These are phyloP conservation scores for Arthrobotrys iridis DNA, from an alignment of 2,329 filamentous ascomycete genomes.

Conservation along the genomic window DNA sequence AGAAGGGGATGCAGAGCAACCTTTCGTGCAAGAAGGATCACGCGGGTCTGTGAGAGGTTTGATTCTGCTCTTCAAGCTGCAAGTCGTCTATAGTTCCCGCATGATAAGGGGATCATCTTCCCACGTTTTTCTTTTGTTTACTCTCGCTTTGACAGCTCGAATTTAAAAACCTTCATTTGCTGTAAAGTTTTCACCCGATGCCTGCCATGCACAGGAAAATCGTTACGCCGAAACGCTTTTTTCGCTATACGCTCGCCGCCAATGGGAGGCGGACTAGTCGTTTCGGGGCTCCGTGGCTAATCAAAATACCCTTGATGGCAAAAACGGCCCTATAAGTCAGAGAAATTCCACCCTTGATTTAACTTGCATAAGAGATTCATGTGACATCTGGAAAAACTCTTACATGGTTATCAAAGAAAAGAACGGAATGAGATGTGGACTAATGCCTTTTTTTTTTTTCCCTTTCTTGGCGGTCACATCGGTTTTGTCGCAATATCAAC, in stretches of 20 bases:
- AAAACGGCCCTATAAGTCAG: slow-evolving; percentile 14
- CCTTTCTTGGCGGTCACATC: slow-evolving; percentile 21
- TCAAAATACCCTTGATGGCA: slow-evolving; percentile 13
- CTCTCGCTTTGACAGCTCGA: slow-evolving; percentile 30
- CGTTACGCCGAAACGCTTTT: slow-evolving; percentile 50
- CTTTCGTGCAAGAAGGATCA: slow-evolving; percentile 35
- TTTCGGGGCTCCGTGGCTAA: slow-evolving; percentile 51
- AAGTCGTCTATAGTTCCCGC: slow-evolving; percentile 33
- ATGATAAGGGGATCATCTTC: slow-evolving; percentile 33
- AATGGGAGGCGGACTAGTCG: slow-evolving; percentile 21
- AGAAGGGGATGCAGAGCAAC: slow-evolving; percentile 25
- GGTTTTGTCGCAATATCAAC: slow-evolving; percentile 34
- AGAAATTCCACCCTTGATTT: slow-evolving; percentile 17
- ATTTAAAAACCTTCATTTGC: slow-evolving; percentile 32
- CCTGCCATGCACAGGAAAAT: slow-evolving; percentile 45
- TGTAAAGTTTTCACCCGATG: slow-evolving; percentile 30
- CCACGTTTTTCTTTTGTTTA: slow-evolving; percentile 31
- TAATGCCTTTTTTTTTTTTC: background rate
- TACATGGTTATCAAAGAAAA: background rate
- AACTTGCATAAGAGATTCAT: slow-evolving; percentile 43
- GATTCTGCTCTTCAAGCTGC: slow-evolving; percentile 14
- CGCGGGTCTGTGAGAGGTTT: slow-evolving; percentile 27
- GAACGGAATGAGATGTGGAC: slow-evolving; percentile 6
- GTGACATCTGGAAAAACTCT: slow-evolving; percentile 16
- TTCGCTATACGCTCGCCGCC: background rate